A percentile compares a stretch with the other conserved stretches of the same genome.
These are phyloP conservation scores for maize (Zea mays) DNA, from an alignment of 176 grass and related monocot genomes.

Conservation along the genomic window DNA sequence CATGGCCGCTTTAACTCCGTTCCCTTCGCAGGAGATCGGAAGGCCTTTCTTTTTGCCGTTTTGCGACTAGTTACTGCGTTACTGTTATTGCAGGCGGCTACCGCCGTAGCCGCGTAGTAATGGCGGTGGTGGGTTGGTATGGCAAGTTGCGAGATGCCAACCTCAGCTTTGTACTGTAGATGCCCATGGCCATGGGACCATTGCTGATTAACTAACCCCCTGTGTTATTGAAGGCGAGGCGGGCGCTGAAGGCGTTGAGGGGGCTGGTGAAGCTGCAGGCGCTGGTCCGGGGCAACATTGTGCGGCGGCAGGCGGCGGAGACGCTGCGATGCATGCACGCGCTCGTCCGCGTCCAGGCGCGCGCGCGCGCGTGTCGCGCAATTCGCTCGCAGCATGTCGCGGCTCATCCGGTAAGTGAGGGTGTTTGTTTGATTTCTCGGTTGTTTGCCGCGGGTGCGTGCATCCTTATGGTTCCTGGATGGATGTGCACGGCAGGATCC, in stretches of 20 bases:
- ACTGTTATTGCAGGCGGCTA: constrained; percentile 44
- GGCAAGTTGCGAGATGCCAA: constrained; percentile 12
- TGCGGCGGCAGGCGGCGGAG: constrained; percentile 89
- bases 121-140: constrained; percentile 40
- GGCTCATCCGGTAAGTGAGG: constrained; percentile 24
- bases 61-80: constrained; percentile 19
- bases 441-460: no score
- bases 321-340: constrained; percentile 97
- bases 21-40: constrained; percentile 5
- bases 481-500: constrained; percentile 44
- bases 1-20: constrained; percentile 35
- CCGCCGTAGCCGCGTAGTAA: constrained; percentile 37
- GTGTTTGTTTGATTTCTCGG: not conserved
- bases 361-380: constrained; percentile 60
- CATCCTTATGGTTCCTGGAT: not conserved
- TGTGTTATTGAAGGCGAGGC: constrained; percentile 61
- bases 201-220: constrained; percentile 30
- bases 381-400: constrained; percentile 38
- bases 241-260: constrained; percentile 79
- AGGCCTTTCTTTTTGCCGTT: constrained; percentile 23
- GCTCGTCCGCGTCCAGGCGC: constrained; percentile 73
- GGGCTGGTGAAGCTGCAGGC: constrained; percentile 96
- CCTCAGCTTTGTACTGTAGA: not conserved
- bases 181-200: constrained; percentile 29
- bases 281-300: constrained; percentile 91